Evolutionary conservation across 2,329 filamentous ascomycete species (phyloP).

Genomic region (Colletotrichum plurivorum): DNA sequence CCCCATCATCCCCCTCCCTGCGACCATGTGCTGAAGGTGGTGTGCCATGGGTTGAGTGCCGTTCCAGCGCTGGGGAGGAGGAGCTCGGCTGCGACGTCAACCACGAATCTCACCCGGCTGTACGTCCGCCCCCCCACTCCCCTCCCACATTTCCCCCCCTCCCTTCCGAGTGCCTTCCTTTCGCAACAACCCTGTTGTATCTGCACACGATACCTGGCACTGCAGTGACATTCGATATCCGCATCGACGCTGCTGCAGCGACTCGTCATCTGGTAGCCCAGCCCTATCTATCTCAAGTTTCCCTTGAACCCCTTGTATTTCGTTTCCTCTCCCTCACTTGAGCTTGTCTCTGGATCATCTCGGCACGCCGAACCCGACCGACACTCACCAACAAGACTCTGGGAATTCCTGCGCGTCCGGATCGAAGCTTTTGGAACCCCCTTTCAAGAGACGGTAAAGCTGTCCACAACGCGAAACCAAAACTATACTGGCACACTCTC

Average conservation of each 20-base stretch:
- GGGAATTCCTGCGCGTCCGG: conserved; percentile 14
- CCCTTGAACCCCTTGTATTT: conserved; percentile 20
- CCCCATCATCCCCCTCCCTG: conserved; percentile 15
- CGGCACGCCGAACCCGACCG: background rate
- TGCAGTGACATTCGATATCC: conserved; percentile 19
- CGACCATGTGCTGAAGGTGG: conserved; percentile 17
- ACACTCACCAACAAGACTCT: conserved; percentile 10
- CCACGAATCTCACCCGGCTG: background rate
- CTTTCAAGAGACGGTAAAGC: background rate
- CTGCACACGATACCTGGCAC: background rate
- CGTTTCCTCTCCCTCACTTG: conserved; percentile 22
- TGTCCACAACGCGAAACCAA: conserved; percentile 28
- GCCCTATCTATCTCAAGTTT: conserved; percentile 19
- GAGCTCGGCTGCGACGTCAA: background rate
- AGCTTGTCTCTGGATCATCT: conserved; percentile 17
- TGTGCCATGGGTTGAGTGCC: conserved; percentile 7
- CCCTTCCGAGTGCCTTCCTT: background rate
- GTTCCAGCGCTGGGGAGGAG: conserved; percentile 8
- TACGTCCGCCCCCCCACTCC: background rate
- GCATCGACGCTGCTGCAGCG: background rate
- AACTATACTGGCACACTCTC: conserved; percentile 14
- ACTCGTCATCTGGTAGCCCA: conserved; percentile 17
- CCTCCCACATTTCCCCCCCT: conserved; percentile 11
- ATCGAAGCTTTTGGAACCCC: conserved; percentile 14
- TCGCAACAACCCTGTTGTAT: background rate